Conservation (phyloP, 1,284 basidiomycete species). For the Golubevia sp. region DNA sequence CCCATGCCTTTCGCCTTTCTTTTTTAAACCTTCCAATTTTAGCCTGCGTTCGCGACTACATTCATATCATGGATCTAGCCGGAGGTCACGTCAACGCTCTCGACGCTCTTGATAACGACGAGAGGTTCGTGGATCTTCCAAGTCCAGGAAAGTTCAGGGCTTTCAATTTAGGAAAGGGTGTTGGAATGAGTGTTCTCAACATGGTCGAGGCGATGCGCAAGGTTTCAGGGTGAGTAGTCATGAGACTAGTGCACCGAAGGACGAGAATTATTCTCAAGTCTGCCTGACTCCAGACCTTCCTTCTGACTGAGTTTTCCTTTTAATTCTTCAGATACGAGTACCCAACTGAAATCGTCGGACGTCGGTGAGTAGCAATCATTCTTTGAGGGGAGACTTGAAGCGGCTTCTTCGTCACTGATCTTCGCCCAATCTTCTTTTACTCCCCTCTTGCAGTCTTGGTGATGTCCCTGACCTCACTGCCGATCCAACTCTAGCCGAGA, state of each 20-base stretch:
- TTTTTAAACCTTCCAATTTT: too few relatives aligned
- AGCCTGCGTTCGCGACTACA: constrained; percentile 91
- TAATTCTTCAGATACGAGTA: constrained; percentile 84
- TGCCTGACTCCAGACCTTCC: too few relatives aligned
- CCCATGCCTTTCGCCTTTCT: neutral
- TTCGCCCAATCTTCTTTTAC: neutral
- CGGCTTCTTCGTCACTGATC: neutral
- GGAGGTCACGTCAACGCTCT: constrained; percentile 90
- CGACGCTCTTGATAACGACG: constrained; percentile 76
- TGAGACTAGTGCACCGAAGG: too few relatives aligned
- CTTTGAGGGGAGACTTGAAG: neutral
- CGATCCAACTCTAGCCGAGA: constrained; percentile 85
- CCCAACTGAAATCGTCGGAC: constrained; percentile 75
- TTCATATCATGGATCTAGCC: constrained; percentile 95
- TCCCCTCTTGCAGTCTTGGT: constrained; percentile 66
- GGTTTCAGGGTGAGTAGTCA: constrained; percentile 70
- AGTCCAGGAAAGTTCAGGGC: constrained; percentile 74
- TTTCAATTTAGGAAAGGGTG: constrained; percentile 94
- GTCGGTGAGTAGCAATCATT: constrained; percentile 70
- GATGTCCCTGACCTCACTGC: constrained; percentile 98
- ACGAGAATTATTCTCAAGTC: too few relatives aligned
- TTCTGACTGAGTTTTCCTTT: too few relatives aligned
- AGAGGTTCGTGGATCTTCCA: constrained; percentile 63
- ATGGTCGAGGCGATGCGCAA: constrained; percentile 95
- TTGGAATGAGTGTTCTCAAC: constrained; percentile 88